phyloP scores from a whole-genome alignment of 106 monocot genomes.

The Allium cepa region DNA sequence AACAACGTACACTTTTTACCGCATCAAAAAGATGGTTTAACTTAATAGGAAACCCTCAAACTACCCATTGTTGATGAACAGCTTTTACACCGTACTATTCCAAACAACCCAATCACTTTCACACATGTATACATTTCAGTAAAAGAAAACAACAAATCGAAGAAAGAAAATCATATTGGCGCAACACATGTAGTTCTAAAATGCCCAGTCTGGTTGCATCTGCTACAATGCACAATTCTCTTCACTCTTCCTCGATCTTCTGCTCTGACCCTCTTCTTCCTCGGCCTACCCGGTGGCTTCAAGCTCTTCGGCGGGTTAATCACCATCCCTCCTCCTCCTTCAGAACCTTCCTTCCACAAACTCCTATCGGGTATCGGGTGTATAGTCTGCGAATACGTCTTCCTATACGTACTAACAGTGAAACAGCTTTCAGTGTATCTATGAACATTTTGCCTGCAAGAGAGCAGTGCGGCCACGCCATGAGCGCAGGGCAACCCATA shows the following conservation, averaged over 20 bases:
- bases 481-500: conserved; percentile 96
- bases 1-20: no score
- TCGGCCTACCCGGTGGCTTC: conserved; percentile 69
- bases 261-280: conserved; percentile 84
- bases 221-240: conserved; percentile 85
- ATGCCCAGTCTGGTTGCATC: conserved; percentile 96
- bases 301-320: conserved; percentile 84
- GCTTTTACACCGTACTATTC: no score
- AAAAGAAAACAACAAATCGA: not conserved
- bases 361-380: conserved; percentile 94
- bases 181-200: conserved; percentile 76
- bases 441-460: conserved; percentile 84
- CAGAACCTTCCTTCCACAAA: conserved; percentile 56
- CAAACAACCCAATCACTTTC: no score
- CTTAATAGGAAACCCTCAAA: no score
- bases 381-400: conserved; percentile 88
- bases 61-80: no score
- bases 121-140: no score
- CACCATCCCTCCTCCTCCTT: conserved; percentile 25
- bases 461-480: conserved; percentile 76
- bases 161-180: not conserved
- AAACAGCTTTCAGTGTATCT: conserved; percentile 92
- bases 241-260: conserved; percentile 82
- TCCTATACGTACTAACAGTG: conserved; percentile 82
- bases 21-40: no score